These are phyloP conservation scores for Phialophora tarda DNA, from an alignment of 2,329 filamentous ascomycete genomes.

Conservation along the genomic window DNA sequence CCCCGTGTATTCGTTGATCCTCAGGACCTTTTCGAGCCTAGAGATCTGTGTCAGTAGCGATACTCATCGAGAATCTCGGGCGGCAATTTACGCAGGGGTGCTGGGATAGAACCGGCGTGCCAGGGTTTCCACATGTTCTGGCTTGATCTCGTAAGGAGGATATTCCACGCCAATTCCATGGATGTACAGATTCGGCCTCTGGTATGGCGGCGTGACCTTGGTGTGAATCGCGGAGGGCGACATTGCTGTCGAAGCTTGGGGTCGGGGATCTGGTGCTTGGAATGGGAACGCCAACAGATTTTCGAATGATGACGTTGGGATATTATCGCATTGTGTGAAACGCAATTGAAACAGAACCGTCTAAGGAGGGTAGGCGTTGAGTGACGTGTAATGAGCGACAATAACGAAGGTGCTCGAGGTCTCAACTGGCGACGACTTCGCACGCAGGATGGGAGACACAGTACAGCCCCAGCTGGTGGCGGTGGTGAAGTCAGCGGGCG, in stretches of 20 bases:
- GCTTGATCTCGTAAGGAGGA: conserved; percentile 60
- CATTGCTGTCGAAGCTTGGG: conserved; percentile 33
- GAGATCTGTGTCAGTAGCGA: conserved; percentile 2
- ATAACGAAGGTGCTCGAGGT: conserved; percentile 11
- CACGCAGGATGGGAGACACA: not conserved
- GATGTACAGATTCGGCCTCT: conserved; percentile 57
- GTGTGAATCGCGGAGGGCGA: conserved; percentile 39
- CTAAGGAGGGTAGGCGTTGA: conserved; percentile 5
- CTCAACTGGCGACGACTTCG: not conserved
- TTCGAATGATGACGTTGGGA: conserved; percentile 19
- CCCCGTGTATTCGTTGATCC: conserved; percentile 69
- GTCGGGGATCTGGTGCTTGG: not conserved
- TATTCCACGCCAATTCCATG: conserved; percentile 66
- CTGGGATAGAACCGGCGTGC: conserved; percentile 65
- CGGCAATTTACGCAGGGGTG: conserved; percentile 61
- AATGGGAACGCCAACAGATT: conserved; percentile 28
- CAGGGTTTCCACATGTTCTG: conserved; percentile 59
- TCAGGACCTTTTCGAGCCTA: conserved; percentile 67
- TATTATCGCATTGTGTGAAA: conserved; percentile 26
- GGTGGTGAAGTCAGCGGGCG: not conserved
- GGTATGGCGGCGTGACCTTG: conserved; percentile 46
- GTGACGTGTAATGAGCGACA: conserved; percentile 16
- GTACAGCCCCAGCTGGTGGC: not conserved
- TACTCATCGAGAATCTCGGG: not conserved
- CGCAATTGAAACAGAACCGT: conserved; percentile 21